Base-by-base conservation (phyloP, 2,329 filamentous ascomycete species). In the Cladosporium sp. region DNA sequence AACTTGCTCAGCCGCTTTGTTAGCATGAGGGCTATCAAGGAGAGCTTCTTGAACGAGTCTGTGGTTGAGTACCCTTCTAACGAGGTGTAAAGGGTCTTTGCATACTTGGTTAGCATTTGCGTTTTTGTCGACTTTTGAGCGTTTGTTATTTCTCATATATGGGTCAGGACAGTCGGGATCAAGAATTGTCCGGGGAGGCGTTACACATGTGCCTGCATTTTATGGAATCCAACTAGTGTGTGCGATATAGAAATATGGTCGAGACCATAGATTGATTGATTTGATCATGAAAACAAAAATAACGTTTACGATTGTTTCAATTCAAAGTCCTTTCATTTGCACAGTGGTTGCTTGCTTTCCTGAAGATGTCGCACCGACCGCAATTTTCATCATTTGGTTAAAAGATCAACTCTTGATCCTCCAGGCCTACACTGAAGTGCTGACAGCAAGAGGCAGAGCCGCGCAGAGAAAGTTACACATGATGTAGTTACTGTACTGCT, bases 31-130 rank as follows among this genome's bases (percentile, higher is more conserved):
- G 75, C 82, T n/a, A 79, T 86, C 69, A 86, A 86, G 78, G 84
- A 86, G 76, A 83, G 85, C 69, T 85, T 85, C 68, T 70, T 84
- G 57, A 76, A 79, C 3, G 79, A 79, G 34, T 75, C 75, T 57
- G 79, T 80, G 74, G 84, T 86, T 6, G 72, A 75, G 67, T 87
- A 87, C 74, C 83, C 83, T 24, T 85, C 83, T 67, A 86, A 86
- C 71, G 65, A 66, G 65, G 59, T 55, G 49, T 96, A 62, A 57
- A 38, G 1, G 15, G 15, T 4, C 3, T 21, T 18, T 55, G 4
- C n/a, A n/a, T n/a, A n/a, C n/a, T 26, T 51, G 26, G 4, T 21
- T 26, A 15, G 28, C 32, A 11, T 54, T 54, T 54, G 26, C 11
- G 30, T 54, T 15, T 54, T 3, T 3, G 8, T 55, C 52, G 52